Base-by-base conservation (phyloP, 345 rosid species). In the Hibiscus tridactylites region DNA sequence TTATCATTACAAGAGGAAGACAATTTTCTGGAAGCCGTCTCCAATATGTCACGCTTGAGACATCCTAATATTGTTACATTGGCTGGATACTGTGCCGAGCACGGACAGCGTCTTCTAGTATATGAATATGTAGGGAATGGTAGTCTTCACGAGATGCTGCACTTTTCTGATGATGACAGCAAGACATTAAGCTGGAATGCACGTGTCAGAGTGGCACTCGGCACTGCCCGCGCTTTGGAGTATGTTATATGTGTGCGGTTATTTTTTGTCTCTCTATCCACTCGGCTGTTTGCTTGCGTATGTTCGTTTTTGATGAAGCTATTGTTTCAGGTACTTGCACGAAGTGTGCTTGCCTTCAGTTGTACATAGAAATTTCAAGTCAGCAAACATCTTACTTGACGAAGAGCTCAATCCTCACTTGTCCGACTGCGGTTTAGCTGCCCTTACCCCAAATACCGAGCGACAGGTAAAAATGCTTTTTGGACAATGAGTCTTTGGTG, bases 191-290 rank as follows among this genome's bases (percentile, higher is more conserved):
- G 88, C 62, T 96, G 99, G 99, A 96, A 96, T 80, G 96, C 90
- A 9, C 98, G 99, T 65, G 99, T 92, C 75, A 83, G 97, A 76
- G 95, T 92, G n/a, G 98, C 98, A 13, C 94, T 96, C 65, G 98
- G 98, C 63, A 89, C 98, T 50, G 93, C 99, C 39, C 88, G 97
- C 70, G 97, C 99, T 79, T 82, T 96, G 81, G 99, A 92, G 99
- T 95, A 95, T 70, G 97, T 88, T 12, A 61, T 57, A 52, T 74
- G 19, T 63, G 63, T 74, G 63, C 13, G 44, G 8, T 42, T 26
- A 65, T 82, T 29, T 35, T 59, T 28, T 21, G 58, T 64, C 76
- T 13, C 75, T 56, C 47, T 60, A 31, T 31, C 54, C 13, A 13
- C 39, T 65, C 46, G 4, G 3, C 33, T 8, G 72, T 58, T 11